Percentiles rank a stretch among this genome's conserved stretches.
Evolutionary conservation across 2,329 filamentous ascomycete genomes (phyloP).

Genomic region (Colletotrichum sp.): DNA sequence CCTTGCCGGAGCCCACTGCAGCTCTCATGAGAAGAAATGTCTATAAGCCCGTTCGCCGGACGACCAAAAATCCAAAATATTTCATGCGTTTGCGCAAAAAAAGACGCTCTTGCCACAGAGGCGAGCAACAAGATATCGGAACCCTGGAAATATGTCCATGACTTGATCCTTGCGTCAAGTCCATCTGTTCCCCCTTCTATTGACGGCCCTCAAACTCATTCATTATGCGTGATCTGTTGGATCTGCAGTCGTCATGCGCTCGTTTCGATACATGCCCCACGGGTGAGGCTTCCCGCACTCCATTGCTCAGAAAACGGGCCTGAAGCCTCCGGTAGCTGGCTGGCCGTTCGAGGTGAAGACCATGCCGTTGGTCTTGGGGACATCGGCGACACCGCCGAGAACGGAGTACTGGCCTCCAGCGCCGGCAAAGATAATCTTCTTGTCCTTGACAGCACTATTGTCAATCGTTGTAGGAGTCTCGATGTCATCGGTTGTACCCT

Average conservation of each 20-base stretch:
- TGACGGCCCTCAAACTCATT: neutral
- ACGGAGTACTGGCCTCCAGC: constrained; percentile 87
- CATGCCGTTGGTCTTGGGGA: constrained; percentile 34
- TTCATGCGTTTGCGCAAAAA: neutral
- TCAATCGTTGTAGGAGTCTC: constrained; percentile 79
- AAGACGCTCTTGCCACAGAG: constrained; percentile 1
- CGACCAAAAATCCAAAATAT: neutral
- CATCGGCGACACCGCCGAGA: constrained; percentile 49
- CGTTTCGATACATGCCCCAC: neutral
- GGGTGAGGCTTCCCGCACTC: neutral
- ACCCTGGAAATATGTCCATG: constrained; percentile 1
- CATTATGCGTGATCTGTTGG: constrained; percentile 1
- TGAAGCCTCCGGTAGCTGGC: constrained; percentile 16
- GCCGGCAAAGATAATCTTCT: constrained; percentile 78
- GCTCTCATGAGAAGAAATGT: neutral
- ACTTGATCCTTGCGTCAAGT: neutral
- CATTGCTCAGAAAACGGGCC: constrained; percentile 1
- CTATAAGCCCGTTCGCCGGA: constrained; percentile 12
- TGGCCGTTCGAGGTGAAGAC: constrained; percentile 12
- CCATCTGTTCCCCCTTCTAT: neutral
- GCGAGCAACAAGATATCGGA: neutral
- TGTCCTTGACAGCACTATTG: constrained; percentile 80
- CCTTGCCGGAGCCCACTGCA: neutral
- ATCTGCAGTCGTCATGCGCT: neutral
- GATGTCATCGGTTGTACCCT: constrained; percentile 80